These are phyloP conservation scores for Sclerotinia borealis DNA, from an alignment of 2,329 filamentous ascomycete genomes.

Conservation along the genomic window DNA sequence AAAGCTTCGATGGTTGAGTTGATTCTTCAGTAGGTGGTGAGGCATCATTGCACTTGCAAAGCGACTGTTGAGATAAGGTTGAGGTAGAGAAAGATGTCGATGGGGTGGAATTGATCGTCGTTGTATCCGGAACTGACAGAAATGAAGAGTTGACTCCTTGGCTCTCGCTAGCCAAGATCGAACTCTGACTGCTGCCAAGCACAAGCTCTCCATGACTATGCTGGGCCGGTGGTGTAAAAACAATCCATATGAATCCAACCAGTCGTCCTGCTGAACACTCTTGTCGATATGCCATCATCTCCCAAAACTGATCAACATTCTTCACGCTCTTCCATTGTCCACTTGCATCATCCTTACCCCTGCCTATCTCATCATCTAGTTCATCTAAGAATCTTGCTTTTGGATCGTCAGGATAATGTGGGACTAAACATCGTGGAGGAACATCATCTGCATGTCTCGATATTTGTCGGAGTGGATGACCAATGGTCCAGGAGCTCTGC, in stretches of 20 bases:
- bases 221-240: slow-evolving; percentile 47
- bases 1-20: slow-evolving; percentile 3
- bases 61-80: slow-evolving; percentile 11
- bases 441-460: slow-evolving; percentile 60
- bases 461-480: slow-evolving; percentile 62
- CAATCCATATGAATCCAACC: slow-evolving; percentile 92
- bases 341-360: slow-evolving; percentile 47
- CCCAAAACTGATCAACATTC: slow-evolving; percentile 91
- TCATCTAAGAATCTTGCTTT: slow-evolving; percentile 87
- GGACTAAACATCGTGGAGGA: slow-evolving; percentile 78
- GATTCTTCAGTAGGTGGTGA: slow-evolving; percentile 11
- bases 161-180: slow-evolving; percentile 11
- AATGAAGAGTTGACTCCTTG: slow-evolving; percentile 12
- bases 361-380: slow-evolving; percentile 73
- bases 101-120: slow-evolving; percentile 20
- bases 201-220: slow-evolving; percentile 12
- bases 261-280: slow-evolving; percentile 90
- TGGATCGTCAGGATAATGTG: slow-evolving; percentile 89
- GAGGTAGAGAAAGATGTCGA: slow-evolving; percentile 21
- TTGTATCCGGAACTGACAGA: neutral
- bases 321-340: slow-evolving; percentile 79
- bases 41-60: slow-evolving; percentile 4
- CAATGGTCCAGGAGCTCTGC: slow-evolving; percentile 53
- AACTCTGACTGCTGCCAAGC: slow-evolving; percentile 21
- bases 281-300: slow-evolving; percentile 94